A percentile compares a stretch with the other conserved stretches of the same genome.
Conservation (phyloP, 208 protist species). For the Leishmania gerbilli region DNA sequence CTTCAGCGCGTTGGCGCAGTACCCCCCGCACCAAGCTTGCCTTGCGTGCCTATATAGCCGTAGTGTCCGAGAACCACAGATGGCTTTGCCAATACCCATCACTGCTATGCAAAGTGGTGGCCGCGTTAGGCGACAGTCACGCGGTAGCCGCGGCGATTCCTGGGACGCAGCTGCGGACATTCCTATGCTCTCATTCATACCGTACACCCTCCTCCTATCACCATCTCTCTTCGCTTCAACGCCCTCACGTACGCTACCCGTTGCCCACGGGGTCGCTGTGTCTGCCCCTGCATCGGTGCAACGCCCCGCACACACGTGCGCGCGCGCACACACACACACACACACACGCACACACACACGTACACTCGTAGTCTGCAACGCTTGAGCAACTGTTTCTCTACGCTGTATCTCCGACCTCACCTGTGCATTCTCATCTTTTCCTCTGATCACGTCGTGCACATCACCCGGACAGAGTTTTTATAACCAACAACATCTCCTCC, state of each 20-base stretch:
- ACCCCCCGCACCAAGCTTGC: neutral
- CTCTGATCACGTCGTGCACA: neutral
- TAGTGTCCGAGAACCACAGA: neutral
- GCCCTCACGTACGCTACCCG: neutral
- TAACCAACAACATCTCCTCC: neutral
- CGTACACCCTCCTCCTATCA: neutral
- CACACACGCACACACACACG: neutral
- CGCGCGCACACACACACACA: neutral
- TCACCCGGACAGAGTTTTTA: neutral
- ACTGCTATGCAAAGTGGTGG: neutral
- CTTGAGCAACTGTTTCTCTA: neutral
- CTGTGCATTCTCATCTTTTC: neutral
- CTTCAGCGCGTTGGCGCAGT: neutral
- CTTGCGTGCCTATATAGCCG: neutral
- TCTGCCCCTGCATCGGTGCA: neutral
- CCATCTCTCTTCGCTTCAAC: neutral
- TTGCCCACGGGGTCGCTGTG: neutral
- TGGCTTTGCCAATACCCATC: neutral
- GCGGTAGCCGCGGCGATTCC: neutral
- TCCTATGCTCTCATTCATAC: neutral
- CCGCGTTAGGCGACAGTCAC: neutral
- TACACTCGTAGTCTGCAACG: neutral
- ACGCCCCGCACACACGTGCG: neutral
- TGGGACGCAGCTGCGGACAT: neutral
- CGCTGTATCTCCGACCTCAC: neutral